Conservation (phyloP, 768 basidiomycete genomes). For the Pisolithus orientalis region DNA sequence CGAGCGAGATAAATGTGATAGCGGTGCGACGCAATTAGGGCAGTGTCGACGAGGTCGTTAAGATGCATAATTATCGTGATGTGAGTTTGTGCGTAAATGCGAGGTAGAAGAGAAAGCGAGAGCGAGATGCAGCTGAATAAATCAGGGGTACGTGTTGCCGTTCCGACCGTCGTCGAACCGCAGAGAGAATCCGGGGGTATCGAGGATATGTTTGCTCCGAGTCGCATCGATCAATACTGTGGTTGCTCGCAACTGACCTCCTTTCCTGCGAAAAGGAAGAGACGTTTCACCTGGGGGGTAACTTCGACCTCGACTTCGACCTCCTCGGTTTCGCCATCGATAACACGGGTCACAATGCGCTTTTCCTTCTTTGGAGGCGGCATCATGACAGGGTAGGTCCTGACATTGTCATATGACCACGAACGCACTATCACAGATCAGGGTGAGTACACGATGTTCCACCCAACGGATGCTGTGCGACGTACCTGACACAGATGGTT, state of each 20-base stretch:
- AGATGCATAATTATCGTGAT: conserved; percentile 20
- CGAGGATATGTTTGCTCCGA: conserved; percentile 10
- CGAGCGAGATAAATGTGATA: conserved; percentile 11
- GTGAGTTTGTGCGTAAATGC: conserved; percentile 19
- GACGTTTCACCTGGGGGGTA: conserved; percentile 47
- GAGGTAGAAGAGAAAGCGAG: conserved; percentile 1
- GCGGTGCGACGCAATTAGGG: conserved; percentile 26
- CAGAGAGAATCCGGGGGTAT: conserved; percentile 26
- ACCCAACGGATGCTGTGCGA: neutral
- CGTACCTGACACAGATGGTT: conserved; percentile 52
- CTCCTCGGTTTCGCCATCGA: conserved; percentile 46
- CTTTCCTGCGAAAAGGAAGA: conserved; percentile 64
- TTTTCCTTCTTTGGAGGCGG: conserved; percentile 50
- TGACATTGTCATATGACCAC: conserved; percentile 72
- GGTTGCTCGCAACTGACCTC: conserved; percentile 21
- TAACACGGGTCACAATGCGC: conserved; percentile 41
- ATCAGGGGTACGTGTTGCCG: conserved; percentile 29
- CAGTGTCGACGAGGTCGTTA: conserved; percentile 24
- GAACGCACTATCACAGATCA: conserved; percentile 44
- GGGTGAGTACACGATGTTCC: conserved; percentile 5
- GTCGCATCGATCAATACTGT: conserved; percentile 20
- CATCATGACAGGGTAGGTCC: conserved; percentile 53
- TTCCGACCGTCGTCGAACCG: conserved; percentile 26
- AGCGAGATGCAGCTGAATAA: conserved; percentile 23
- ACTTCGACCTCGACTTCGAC: conserved; percentile 52